phyloP scores from a whole-genome alignment of 225 moss, liverwort and hornwort species.

The Straminergon stramineum region DNA sequence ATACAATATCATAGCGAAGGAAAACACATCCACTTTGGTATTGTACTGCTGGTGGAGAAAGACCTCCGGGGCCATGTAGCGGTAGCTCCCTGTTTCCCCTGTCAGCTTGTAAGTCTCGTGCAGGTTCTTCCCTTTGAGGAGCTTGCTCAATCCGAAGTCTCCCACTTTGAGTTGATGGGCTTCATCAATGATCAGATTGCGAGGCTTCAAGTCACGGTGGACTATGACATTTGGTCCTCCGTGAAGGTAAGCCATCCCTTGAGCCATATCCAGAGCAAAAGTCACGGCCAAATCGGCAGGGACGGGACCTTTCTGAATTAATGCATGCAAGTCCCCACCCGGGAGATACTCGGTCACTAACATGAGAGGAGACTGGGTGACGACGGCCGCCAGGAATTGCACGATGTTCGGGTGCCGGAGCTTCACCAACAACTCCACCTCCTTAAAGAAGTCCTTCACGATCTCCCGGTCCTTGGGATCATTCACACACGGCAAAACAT shows the following conservation, averaged over 20 bases:
- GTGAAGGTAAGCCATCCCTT: slow-evolving; percentile 80
- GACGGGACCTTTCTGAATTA: slow-evolving; percentile 44
- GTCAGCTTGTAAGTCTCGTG: slow-evolving; percentile 77
- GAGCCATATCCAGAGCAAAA: slow-evolving; percentile 73
- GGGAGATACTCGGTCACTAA: slow-evolving; percentile 71
- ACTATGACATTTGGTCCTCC: slow-evolving; percentile 58
- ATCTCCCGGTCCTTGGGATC: slow-evolving; percentile 41
- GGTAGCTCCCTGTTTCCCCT: slow-evolving; percentile 90
- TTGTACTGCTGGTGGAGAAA: slow-evolving; percentile 64
- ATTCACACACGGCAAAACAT: not conserved
- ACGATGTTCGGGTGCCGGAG: slow-evolving; percentile 87
- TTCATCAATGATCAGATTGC: slow-evolving; percentile 72
- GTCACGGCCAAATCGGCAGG: slow-evolving; percentile 31
- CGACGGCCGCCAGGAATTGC: slow-evolving; percentile 70
- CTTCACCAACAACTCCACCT: slow-evolving; percentile 78
- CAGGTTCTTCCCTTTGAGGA: slow-evolving; percentile 31
- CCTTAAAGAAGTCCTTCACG: slow-evolving; percentile 73
- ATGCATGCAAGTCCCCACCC: slow-evolving; percentile 67
- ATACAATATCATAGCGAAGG: slow-evolving; percentile 69
- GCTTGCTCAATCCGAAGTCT: slow-evolving; percentile 88
- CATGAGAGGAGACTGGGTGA: slow-evolving; percentile 57
- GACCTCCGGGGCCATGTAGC: slow-evolving; percentile 98
- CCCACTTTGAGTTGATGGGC: slow-evolving; percentile 67
- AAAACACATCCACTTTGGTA: slow-evolving; percentile 77
- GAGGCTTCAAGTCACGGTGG: slow-evolving; percentile 86